These are phyloP conservation scores for Incumbomyces delicatus DNA, from an alignment of 2,329 filamentous ascomycete species.

Conservation along the genomic window DNA sequence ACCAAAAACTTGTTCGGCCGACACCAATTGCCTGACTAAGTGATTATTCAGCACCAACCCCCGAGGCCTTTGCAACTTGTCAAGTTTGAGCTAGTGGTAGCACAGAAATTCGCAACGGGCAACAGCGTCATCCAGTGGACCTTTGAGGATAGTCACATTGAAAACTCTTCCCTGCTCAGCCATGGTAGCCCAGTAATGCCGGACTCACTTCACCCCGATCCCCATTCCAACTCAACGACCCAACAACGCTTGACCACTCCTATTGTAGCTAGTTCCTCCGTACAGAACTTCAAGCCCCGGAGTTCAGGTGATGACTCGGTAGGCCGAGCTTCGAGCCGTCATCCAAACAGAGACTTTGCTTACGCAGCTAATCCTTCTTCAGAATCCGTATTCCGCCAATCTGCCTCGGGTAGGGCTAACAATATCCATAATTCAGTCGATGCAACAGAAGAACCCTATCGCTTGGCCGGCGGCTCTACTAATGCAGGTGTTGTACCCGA, in stretches of 20 bases:
- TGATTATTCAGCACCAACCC: constrained; percentile 4
- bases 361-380: constrained; percentile 17
- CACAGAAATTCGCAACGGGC: neutral
- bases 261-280: constrained; percentile 17
- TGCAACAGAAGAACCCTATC: constrained; percentile 4
- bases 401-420: constrained; percentile 11
- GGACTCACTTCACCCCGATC: constrained; percentile 16
- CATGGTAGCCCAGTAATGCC: constrained; percentile 13
- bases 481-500: constrained; percentile 11
- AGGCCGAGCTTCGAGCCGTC: constrained; percentile 7
- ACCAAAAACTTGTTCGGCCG: neutral
- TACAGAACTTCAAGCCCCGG: constrained; percentile 5
- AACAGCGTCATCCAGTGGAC: too few species aligned
- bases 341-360: constrained; percentile 14
- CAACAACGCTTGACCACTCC: constrained; percentile 14
- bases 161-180: neutral
- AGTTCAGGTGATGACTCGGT: neutral
- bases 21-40: constrained; percentile 3
- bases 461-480: constrained; percentile 11
- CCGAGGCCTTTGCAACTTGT: neutral
- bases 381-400: constrained; percentile 14
- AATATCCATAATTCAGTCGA: constrained; percentile 11
- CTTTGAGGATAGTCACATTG: neutral
- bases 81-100: constrained; percentile 1
- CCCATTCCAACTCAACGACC: constrained; percentile 11